A percentile compares a stretch with the other conserved stretches of the same genome.
phyloP scores from a whole-genome alignment of 495 filamentous ascomycete genomes.

The Penicillium ochrochloron region DNA sequence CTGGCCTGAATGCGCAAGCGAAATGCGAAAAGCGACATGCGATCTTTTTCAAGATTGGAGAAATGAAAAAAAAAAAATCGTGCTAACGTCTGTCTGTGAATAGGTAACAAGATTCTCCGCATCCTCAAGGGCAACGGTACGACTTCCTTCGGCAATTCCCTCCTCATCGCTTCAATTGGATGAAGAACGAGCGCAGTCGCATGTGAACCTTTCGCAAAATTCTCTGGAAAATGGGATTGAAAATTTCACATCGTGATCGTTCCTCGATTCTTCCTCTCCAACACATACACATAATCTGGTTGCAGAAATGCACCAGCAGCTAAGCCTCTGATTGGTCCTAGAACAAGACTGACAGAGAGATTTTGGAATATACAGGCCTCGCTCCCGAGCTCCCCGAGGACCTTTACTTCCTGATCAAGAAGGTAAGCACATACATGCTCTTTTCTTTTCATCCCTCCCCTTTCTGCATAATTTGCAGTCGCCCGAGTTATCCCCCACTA shows the following conservation, averaged over 20 bases:
- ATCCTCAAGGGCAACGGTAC: slow-evolving; percentile 96
- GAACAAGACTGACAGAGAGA: slow-evolving; percentile 90
- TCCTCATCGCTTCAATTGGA: slow-evolving; percentile 30
- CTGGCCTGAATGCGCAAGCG: not conserved
- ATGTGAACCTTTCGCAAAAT: slow-evolving; percentile 15
- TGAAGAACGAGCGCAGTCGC: slow-evolving; percentile 30
- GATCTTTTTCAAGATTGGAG: slow-evolving; percentile 7
- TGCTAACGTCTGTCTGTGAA: slow-evolving; percentile 30
- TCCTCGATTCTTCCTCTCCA: slow-evolving; percentile 20
- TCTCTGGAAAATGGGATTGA: slow-evolving; percentile 11
- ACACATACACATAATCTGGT: slow-evolving; percentile 23
- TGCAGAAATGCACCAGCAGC: slow-evolving; percentile 38
- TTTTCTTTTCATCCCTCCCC: not conserved
- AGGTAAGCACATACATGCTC: slow-evolving; percentile 59
- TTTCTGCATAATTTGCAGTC: no score
- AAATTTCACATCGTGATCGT: slow-evolving; percentile 20
- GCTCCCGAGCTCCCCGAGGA: slow-evolving; percentile 98
- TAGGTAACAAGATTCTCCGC: slow-evolving; percentile 99
- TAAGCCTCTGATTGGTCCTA: slow-evolving; percentile 94
- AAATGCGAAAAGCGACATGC: slow-evolving; percentile 6
- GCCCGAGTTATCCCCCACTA: not conserved
- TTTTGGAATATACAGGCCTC: slow-evolving; percentile 75
- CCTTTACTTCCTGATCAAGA: slow-evolving; percentile 99
- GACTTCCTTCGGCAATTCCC: slow-evolving; percentile 40
- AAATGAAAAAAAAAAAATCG: slow-evolving; percentile 11